Evolutionary conservation across 768 basidiomycete genomes (phyloP).

Genomic region (Lanmaoa pseudosensibilis): DNA sequence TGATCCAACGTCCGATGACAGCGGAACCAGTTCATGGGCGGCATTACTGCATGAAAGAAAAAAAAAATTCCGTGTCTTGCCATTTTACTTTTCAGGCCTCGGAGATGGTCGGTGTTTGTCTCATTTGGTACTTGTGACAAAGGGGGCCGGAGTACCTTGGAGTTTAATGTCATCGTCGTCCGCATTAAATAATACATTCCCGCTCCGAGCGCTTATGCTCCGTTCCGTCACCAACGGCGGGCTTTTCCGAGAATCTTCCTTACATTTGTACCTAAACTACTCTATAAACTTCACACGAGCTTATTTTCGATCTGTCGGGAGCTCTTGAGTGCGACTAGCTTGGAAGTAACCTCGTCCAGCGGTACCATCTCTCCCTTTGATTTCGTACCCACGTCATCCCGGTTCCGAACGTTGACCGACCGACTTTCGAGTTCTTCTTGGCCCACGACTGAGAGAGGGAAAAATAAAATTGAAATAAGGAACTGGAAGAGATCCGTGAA

Average conservation of each 20-base stretch:
- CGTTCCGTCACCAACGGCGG: background rate
- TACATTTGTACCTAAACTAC: constrained; percentile 7
- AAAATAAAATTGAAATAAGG: background rate
- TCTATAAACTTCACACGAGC: constrained; percentile 35
- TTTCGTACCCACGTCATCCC: constrained; percentile 90
- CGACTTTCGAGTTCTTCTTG: constrained; percentile 83
- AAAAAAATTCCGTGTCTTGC: background rate
- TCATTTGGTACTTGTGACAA: too few species aligned
- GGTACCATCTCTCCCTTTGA: constrained; percentile 72
- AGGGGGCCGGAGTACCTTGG: too few species aligned
- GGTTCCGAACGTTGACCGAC: constrained; percentile 94
- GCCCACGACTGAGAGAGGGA: constrained; percentile 72
- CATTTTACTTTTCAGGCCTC: background rate
- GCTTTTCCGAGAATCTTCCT: background rate
- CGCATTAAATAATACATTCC: too few species aligned
- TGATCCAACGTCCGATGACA: constrained; percentile 8
- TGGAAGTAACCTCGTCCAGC: constrained; percentile 67
- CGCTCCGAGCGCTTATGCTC: background rate
- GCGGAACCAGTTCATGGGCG: constrained; percentile 38
- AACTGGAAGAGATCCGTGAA: constrained; percentile 1
- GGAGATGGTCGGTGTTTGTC: background rate
- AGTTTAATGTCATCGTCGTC: background rate
- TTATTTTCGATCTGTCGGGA: constrained; percentile 53
- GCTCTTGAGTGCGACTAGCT: constrained; percentile 72
- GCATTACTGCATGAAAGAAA: constrained; percentile 26